A percentile compares a stretch with the other conserved stretches of the same genome.
phyloP scores from a whole-genome alignment of 768 basidiomycete species.

The Cystobasidium onofrii region DNA sequence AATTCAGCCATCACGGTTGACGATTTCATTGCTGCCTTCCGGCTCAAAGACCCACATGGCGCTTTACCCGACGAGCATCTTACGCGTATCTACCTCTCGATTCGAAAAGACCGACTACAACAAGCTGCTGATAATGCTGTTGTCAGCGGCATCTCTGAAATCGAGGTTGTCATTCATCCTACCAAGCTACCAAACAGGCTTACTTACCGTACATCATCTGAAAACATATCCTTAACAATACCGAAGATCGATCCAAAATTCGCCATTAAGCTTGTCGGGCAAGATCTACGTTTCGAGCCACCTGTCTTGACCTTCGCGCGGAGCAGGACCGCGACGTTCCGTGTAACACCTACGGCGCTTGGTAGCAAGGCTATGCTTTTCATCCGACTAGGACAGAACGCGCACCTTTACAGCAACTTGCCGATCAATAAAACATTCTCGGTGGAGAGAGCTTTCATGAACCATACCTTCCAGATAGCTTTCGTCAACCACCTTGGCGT shows the following conservation, averaged over 20 bases:
- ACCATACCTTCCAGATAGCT: constrained; percentile 86
- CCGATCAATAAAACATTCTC: constrained; percentile 67
- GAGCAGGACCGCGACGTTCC: constrained; percentile 75
- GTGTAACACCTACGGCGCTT: constrained; percentile 74
- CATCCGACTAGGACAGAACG: constrained; percentile 72
- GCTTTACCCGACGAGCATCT: constrained; percentile 68
- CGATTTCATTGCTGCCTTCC: constrained; percentile 77
- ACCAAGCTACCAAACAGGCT: constrained; percentile 60
- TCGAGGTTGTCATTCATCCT: constrained; percentile 39
- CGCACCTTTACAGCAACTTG: constrained; percentile 69
- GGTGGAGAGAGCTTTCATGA: constrained; percentile 93
- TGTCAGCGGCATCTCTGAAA: constrained; percentile 40
- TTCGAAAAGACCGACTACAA: constrained; percentile 50
- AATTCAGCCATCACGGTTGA: constrained; percentile 54
- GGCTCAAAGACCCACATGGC: constrained; percentile 62
- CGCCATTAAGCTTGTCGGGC: constrained; percentile 68
- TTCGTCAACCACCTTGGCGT: constrained; percentile 57
- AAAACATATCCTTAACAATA: constrained; percentile 75
- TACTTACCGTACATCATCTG: constrained; percentile 80
- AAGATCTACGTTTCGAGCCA: constrained; percentile 76
- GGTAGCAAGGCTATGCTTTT: constrained; percentile 76
- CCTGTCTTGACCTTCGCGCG: constrained; percentile 68
- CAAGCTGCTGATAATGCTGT: constrained; percentile 42
- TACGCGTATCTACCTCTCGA: constrained; percentile 67
- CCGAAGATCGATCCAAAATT: constrained; percentile 76